phyloP scores from a whole-genome alignment of 495 filamentous ascomycete species.

The Geoglossum glabrum region DNA sequence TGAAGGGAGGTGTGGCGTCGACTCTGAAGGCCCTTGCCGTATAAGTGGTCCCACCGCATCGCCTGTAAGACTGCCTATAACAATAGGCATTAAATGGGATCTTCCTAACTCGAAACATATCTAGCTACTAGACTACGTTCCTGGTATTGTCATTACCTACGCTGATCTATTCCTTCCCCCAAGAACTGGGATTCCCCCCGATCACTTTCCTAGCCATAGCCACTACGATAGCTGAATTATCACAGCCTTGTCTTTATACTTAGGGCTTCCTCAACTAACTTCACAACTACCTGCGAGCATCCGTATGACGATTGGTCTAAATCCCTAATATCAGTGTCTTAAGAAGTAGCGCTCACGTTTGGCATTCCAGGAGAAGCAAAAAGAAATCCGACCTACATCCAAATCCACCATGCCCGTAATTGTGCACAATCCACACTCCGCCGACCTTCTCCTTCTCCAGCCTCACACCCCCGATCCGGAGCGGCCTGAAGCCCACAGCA shows the following conservation, averaged over 20 bases:
- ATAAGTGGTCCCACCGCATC: not conserved
- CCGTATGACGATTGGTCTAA: conserved; percentile 65
- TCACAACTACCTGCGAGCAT: conserved; percentile 47
- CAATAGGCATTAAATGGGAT: not conserved
- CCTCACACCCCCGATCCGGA: conserved; percentile 52
- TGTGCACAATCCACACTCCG: conserved; percentile 67
- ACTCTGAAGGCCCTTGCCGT: not conserved
- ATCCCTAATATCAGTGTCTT: conserved; percentile 17
- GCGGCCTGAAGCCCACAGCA: conserved; percentile 68
- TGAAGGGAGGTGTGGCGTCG: not conserved
- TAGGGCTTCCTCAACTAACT: conserved; percentile 43
- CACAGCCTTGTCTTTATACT: not conserved
- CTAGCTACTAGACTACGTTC: too few relatives aligned
- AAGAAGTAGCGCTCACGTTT: too few relatives aligned
- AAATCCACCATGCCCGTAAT: conserved; percentile 92
- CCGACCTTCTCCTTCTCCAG: conserved; percentile 63
- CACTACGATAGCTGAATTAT: not conserved
- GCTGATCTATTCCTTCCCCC: not conserved
- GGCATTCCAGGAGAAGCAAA: too few relatives aligned
- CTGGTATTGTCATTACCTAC: too few relatives aligned
- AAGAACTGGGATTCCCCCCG: not conserved
- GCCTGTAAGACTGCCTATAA: not conserved
- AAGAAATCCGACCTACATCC: conserved; percentile 21
- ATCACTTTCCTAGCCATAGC: too few relatives aligned
- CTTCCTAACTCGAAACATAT: not conserved